Base-by-base conservation (phyloP, 2,329 filamentous ascomycete species). In the Ceratocystis alfenasii region DNA sequence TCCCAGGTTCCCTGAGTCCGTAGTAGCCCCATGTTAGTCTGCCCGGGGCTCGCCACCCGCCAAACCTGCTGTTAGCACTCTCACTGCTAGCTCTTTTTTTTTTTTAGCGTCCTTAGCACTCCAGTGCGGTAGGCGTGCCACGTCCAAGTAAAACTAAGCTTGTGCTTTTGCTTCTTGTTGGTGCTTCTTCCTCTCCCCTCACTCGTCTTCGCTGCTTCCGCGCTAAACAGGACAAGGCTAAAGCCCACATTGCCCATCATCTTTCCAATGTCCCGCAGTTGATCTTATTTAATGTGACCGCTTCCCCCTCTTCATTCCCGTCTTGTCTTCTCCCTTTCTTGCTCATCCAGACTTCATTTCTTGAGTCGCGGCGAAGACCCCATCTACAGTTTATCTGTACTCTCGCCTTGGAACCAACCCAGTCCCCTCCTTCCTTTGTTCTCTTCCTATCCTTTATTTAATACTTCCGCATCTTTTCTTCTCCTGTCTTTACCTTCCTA, bases 271-370 rank as follows among this genome's bases (percentile, higher is more conserved):
- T 41, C 36, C 55, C 25, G 28, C 55, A 20, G 7, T 36, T 22
- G 28, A 36, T 36, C 55, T 59, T 66, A 66, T 66, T 64, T 66
- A 66, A 63, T 66, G 25, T 60, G 8, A 8, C 41, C 45, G 46
- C 10, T 53, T 50, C 65, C 65, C 62, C 62, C 60, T 45, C 48
- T 57, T 20, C 41, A 33, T 63, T 66, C 55, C 22, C 7, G 62
- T 53, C 45, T 7, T 53, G 10, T 28, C 62, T 15, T 36, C 28
- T 62, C 25, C 62, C 36, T 59, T 62, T 50, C 59, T 63, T 67
- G 55, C 25, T 41, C 61, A 63, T 65, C 48, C 50, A 67, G 66
- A 63, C 63, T 67, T 64, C 62, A 20, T 57, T 33, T 30, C 50
- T 22, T 53, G 55, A 45, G 48, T 65, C 57, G 33, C 22, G 66